Percentiles rank a stretch among this genome's conserved stretches.
phyloP scores from a whole-genome alignment of 225 moss, liverwort and hornwort species.

The Sphagnum tenellum region DNA sequence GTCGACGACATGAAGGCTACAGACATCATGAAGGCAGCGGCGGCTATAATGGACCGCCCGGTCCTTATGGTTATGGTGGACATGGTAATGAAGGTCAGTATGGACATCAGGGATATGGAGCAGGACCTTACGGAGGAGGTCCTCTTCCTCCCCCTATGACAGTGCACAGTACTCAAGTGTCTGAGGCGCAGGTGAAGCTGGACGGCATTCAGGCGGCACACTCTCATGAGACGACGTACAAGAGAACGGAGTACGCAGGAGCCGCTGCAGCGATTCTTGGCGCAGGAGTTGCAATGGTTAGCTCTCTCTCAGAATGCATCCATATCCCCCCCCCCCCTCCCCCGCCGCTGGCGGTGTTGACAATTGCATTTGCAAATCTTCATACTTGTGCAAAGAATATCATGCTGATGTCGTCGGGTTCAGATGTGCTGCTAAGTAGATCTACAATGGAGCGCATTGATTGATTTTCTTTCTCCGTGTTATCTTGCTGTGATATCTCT shows the following conservation, averaged over 20 bases:
- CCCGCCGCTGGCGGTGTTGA: no score
- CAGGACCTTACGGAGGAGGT: neutral
- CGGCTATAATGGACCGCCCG: no score
- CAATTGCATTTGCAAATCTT: no score
- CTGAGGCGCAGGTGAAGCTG: conserved; percentile 3
- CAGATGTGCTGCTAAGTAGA: no score
- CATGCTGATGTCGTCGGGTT: no score
- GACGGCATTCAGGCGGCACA: conserved; percentile 3
- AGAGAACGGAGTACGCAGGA: conserved; percentile 2
- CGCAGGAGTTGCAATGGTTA: conserved; percentile 4
- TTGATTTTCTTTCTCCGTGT: neutral
- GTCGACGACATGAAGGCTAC: conserved; percentile 1
- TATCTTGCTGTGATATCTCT: neutral
- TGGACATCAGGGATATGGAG: neutral
- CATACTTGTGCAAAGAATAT: no score
- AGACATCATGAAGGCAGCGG: neutral
- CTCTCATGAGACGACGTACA: neutral
- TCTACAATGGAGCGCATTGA: neutral
- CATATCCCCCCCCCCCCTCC: no score
- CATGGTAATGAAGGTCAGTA: neutral
- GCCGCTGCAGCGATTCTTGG: neutral
- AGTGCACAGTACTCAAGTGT: neutral
- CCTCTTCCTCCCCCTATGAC: neutral
- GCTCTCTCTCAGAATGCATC: neutral
- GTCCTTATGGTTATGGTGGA: neutral